These are phyloP conservation scores for Ustilaginoidea virens DNA, from an alignment of 2,329 filamentous ascomycete genomes.

Conservation along the genomic window DNA sequence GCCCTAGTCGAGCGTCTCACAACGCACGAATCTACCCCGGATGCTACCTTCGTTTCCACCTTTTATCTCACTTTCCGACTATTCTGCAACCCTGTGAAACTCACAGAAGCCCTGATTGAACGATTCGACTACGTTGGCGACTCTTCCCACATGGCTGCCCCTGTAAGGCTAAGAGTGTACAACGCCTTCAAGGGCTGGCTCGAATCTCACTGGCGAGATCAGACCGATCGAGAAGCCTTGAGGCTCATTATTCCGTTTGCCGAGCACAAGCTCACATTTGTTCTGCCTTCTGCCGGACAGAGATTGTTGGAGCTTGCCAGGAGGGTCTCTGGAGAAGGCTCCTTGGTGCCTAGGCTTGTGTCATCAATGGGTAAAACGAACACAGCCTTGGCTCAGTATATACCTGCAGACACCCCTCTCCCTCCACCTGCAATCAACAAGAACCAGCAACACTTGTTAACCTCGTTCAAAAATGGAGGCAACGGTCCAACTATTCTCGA, in stretches of 20 bases:
- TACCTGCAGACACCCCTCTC: conserved; percentile 55
- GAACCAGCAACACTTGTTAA: conserved; percentile 58
- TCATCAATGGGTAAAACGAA: conserved; percentile 83
- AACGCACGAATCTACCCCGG: conserved; percentile 81
- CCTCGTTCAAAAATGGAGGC: conserved; percentile 60
- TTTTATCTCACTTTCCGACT: conserved; percentile 95
- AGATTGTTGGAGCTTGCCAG: conserved; percentile 67
- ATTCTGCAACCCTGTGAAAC: conserved; percentile 67
- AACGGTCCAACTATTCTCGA: conserved; percentile 62
- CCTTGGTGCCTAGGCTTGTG: conserved; percentile 66
- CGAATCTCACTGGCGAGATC: conserved; percentile 84
- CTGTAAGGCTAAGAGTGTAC: conserved; percentile 81
- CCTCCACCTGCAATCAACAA: conserved; percentile 58
- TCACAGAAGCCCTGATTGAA: conserved; percentile 72
- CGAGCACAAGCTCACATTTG: conserved; percentile 48
- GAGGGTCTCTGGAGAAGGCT: conserved; percentile 59
- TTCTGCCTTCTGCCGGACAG: conserved; percentile 62
- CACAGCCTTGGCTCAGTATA: conserved; percentile 54
- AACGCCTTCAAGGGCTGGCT: conserved; percentile 97
- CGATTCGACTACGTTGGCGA: conserved; percentile 86
- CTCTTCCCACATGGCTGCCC: conserved; percentile 54
- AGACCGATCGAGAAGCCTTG: conserved; percentile 64
- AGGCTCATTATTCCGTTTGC: conserved; percentile 68
- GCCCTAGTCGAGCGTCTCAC: conserved; percentile 91
- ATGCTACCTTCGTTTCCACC: conserved; percentile 79